Percentiles rank a stretch among this genome's conserved stretches.
Evolutionary conservation across 352 stramenopile genomes (phyloP).

Genomic region (Phytophthora citrophthora): DNA sequence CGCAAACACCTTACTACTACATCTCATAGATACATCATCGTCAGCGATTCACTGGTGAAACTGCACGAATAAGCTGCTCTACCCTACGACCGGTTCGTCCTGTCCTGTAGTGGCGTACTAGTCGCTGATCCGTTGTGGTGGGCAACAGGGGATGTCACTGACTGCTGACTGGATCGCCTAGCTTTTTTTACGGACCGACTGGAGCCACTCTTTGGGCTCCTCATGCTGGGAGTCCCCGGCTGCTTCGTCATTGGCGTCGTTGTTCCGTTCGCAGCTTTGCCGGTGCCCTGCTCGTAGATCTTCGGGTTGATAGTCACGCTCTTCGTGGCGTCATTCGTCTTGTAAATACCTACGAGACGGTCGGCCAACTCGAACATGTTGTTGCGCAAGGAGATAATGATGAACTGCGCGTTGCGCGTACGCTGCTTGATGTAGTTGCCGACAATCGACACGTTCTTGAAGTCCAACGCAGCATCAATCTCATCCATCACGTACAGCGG

Average conservation of each 20-base stretch:
- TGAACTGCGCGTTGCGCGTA: conserved; percentile 99
- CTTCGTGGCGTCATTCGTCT: conserved; percentile 99
- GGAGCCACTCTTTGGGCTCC: conserved; percentile 28
- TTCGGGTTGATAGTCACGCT: conserved; percentile 99
- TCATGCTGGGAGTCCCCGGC: conserved; percentile 26
- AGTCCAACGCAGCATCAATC: conserved; percentile 95
- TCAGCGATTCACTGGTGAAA: conserved; percentile 6
- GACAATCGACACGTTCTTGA: conserved; percentile 99
- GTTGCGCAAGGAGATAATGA: conserved; percentile 99
- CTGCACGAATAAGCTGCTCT: conserved; percentile 13
- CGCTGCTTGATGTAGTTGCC: conserved; percentile 99
- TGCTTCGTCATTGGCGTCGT: conserved; percentile 30
- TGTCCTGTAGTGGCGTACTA: conserved; percentile 46
- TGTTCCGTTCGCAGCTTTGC: conserved; percentile 13
- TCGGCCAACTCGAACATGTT: conserved; percentile 99
- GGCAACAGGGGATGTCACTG: conserved; percentile 24
- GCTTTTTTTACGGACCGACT: conserved; percentile 39
- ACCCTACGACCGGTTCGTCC: conserved; percentile 47
- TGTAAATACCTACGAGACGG: conserved; percentile 99
- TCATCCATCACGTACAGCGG: conserved; percentile 99
- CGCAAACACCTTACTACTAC: too few species aligned
- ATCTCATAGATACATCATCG: too few species aligned
- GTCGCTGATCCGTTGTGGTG: conserved; percentile 17
- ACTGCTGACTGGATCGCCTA: conserved; percentile 41
- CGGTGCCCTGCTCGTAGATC: conserved; percentile 65